Percentiles rank a stretch among this genome's conserved stretches.
These are phyloP conservation scores for Phytophthora cactorum DNA, from an alignment of 352 stramenopile genomes.

Conservation along the genomic window DNA sequence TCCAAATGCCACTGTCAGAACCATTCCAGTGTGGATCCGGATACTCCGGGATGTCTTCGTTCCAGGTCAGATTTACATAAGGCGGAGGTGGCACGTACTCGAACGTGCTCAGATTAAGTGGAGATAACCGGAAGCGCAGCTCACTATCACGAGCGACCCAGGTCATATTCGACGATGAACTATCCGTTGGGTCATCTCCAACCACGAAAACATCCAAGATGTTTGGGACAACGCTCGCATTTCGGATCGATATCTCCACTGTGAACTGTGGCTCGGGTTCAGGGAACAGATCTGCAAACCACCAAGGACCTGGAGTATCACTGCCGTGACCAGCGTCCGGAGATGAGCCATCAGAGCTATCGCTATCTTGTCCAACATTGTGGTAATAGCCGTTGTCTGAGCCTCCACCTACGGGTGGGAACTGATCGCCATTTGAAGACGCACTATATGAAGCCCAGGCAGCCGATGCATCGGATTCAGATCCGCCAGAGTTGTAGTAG, in stretches of 20 bases:
- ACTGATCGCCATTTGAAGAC: constrained; percentile 13
- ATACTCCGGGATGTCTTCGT: constrained; percentile 27
- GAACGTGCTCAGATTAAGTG: constrained; percentile 48
- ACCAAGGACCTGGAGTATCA: constrained; percentile 8
- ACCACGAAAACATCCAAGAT: constrained; percentile 14
- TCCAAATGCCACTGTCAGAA: constrained; percentile 9
- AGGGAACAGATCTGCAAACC: constrained; percentile 12
- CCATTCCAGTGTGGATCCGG: constrained; percentile 18
- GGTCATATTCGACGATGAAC: constrained; percentile 2
- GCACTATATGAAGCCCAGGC: constrained; percentile 20
- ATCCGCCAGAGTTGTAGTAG: constrained; percentile 22
- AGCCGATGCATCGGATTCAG: constrained; percentile 9
- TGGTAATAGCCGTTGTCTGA: constrained; percentile 3
- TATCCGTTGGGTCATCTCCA: constrained; percentile 7
- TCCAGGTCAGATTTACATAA: constrained; percentile 42
- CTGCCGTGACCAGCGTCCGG: constrained; percentile 10
- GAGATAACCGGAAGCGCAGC: constrained; percentile 21
- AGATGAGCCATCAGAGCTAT: constrained; percentile 13
- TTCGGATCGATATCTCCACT: constrained; percentile 42
- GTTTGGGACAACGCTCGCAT: constrained; percentile 38
- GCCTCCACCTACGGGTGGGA: constrained; percentile 9
- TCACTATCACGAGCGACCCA: constrained; percentile 13
- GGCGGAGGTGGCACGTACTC: constrained; percentile 45
- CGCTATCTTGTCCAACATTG: constrained; percentile 9
- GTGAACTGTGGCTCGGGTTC: constrained; percentile 35